phyloP scores from a whole-genome alignment of 257 asterid species.

The Coffea canephora region DNA sequence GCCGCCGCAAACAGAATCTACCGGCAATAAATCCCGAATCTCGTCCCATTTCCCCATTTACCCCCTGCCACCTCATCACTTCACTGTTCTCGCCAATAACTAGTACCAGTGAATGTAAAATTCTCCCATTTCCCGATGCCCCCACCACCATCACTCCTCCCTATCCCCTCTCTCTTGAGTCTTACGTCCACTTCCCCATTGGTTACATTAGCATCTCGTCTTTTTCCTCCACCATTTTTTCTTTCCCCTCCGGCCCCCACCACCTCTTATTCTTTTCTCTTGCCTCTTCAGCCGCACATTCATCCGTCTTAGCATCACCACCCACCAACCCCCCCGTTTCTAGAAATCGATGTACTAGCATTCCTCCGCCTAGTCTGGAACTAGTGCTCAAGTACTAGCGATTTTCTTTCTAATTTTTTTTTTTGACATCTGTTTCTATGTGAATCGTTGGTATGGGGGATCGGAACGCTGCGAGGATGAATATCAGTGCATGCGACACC shows the following conservation, averaged over 20 bases:
- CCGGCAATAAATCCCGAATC: not conserved
- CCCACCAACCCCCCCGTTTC: not conserved
- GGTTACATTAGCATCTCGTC: not conserved
- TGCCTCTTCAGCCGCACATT: not conserved
- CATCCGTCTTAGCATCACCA: not conserved
- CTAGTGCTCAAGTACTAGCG: not conserved
- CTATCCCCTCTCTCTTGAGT: not conserved
- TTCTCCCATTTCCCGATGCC: not conserved
- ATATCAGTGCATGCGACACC: slow-evolving; percentile 37
- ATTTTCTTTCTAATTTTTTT: not conserved
- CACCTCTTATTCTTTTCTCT: not conserved
- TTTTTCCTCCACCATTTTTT: not conserved
- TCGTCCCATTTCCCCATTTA: not conserved
- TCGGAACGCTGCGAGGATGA: not conserved
- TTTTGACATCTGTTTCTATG: too few species aligned
- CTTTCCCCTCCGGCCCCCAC: not conserved
- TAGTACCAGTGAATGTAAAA: not conserved
- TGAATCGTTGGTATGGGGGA: slow-evolving; percentile 13
- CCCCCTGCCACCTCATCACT: not conserved
- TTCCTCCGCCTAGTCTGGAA: not conserved
- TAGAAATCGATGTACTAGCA: not conserved
- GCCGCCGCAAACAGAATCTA: not conserved
- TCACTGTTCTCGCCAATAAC: not conserved
- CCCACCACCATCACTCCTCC: not conserved
- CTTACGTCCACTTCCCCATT: not conserved